These are phyloP conservation scores for Sclerotiophoma versabilis DNA, from an alignment of 2,329 filamentous ascomycete species.

Conservation along the genomic window DNA sequence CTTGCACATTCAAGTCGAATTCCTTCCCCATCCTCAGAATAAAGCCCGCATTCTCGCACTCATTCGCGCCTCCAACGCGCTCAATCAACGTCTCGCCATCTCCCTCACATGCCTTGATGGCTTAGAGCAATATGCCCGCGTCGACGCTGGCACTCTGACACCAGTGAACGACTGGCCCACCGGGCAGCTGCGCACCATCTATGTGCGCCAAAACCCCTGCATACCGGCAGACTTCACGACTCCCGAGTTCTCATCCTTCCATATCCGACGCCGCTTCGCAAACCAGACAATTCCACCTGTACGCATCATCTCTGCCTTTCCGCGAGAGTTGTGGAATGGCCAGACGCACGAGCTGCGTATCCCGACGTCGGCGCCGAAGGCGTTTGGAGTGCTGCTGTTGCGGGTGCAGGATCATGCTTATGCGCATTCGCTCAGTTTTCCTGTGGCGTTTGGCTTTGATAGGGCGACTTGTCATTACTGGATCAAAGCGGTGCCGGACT, in stretches of 20 bases:
- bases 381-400: constrained; percentile 25
- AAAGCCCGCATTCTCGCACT: constrained; percentile 25
- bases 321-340: constrained; percentile 22
- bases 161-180: constrained; percentile 53
- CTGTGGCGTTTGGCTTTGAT: constrained; percentile 32
- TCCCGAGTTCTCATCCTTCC: constrained; percentile 28
- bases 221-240: constrained; percentile 33
- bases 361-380: constrained; percentile 14
- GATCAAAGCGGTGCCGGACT: constrained; percentile 27
- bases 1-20: constrained; percentile 33
- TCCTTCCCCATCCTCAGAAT: constrained; percentile 26
- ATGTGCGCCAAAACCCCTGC: constrained; percentile 30
- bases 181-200: constrained; percentile 31
- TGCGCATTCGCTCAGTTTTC: constrained; percentile 25
- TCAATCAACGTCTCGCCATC: constrained; percentile 36
- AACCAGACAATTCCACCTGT: constrained; percentile 25
- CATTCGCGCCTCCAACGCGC: constrained; percentile 29
- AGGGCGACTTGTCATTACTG: constrained; percentile 33
- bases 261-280: constrained; percentile 27
- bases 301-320: constrained; percentile 26
- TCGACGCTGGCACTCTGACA: constrained; percentile 59
- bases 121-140: constrained; percentile 44
- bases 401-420: constrained; percentile 26
- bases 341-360: constrained; percentile 27
- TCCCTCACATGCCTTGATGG: constrained; percentile 31